phyloP scores from a whole-genome alignment of 1,139 yeast species.

The Saccharomycopsis phalli region DNA sequence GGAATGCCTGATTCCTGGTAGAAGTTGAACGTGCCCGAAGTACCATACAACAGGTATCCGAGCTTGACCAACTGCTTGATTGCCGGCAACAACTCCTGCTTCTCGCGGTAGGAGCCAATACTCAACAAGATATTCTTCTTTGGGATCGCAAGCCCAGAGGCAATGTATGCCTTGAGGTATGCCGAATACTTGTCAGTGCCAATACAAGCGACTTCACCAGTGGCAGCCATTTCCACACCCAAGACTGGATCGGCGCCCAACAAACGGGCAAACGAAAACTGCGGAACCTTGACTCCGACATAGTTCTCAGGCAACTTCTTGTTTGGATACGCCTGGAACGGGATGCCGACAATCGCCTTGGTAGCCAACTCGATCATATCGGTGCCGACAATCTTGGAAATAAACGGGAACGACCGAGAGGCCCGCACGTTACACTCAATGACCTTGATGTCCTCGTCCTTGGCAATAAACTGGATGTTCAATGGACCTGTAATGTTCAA shows the following conservation, averaged over 20 bases:
- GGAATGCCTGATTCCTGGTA: constrained; percentile 91
- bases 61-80: constrained; percentile 71
- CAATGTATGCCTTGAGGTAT: constrained; percentile 83
- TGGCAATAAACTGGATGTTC: constrained; percentile 93
- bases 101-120: constrained; percentile 96
- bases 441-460: constrained; percentile 88
- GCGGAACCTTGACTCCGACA: constrained; percentile 97
- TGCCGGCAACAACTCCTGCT: constrained; percentile 84
- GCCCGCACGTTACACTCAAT: constrained; percentile 99
- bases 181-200: constrained; percentile 97
- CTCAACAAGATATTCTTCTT: constrained; percentile 91
- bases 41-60: constrained; percentile 89
- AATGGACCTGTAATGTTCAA: constrained; percentile 96
- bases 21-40: constrained; percentile 99
- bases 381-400: constrained; percentile 95
- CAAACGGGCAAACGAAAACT: constrained; percentile 92
- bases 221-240: constrained; percentile 99
- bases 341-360: constrained; percentile 86
- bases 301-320: constrained; percentile 84
- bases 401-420: constrained; percentile 97
- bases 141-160: constrained; percentile 93
- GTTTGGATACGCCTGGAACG: constrained; percentile 82
- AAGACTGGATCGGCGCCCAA: constrained; percentile 98
- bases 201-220: constrained; percentile 98
- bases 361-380: constrained; percentile 97